Base-by-base conservation (phyloP, 208 protist species). In the Angomonas ambiguus region DNA sequence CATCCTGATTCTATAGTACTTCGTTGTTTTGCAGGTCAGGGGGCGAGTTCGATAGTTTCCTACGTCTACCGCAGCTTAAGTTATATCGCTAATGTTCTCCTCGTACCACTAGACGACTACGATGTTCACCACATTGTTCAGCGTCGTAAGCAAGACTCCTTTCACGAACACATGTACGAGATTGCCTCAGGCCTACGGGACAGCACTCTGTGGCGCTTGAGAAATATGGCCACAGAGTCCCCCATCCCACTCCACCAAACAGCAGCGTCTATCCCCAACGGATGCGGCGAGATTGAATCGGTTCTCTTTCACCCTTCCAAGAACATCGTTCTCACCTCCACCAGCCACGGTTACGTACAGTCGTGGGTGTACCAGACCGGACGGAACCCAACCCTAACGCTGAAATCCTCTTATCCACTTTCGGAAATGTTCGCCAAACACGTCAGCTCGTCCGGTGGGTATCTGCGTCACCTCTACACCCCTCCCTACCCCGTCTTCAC, bases 71-170 rank as follows among this genome's bases (percentile, higher is more conserved):
- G 81, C 20, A 66, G 78, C 24, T 77, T 95, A 10, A 70, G 79
- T 53, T 95, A 86, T 57, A 71, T 95, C 32, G 74, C 64, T 25
- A 80, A 83, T 2, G 64, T 95, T 51, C 74, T 92, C 55, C 74
- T 95, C 41, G 77, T 93, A 31, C 78, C 77, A 34, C 67, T 76
- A 65, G 90, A 95, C 67, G 90, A 92, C 65, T 60, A 71, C 63
- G 90, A 95, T 62, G 80, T 83, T 13, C 74, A 86, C 35, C 66
- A 88, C 58, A 76, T 76, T 20, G 85, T 90, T 66, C 88, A 89
- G 68, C 73, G 85, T 11, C 72, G 81, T 41, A 86, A 80, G 55
- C 68, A 83, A 33, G 59, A 71, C 34, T 68, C 64, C 18, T 16
- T 91, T 55, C 69, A 80, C 32, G 62, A 65, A 20, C 85, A 88